Conservation (phyloP, 2,329 filamentous ascomycete genomes). For the Fusarium caatingaense region DNA sequence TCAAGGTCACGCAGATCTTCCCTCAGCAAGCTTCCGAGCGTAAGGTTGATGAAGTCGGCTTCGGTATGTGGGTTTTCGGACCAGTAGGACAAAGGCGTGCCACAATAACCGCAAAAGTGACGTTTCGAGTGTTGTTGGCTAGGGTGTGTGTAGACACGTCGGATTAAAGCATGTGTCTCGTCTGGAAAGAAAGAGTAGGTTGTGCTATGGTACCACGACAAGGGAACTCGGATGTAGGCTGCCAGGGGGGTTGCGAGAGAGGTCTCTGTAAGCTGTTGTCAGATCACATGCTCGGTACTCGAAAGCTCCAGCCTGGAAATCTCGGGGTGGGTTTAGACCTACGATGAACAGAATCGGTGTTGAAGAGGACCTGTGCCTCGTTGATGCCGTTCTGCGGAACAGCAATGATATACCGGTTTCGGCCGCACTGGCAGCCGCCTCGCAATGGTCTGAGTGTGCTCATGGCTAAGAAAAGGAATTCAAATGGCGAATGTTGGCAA, state of each 20-base stretch:
- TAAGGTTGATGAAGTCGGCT: constrained; percentile 82
- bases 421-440: constrained; percentile 86
- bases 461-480: constrained; percentile 52
- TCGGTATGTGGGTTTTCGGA: constrained; percentile 77
- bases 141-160: constrained; percentile 72
- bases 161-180: constrained; percentile 76
- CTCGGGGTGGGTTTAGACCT: constrained; percentile 54
- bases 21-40: constrained; percentile 79
- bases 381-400: constrained; percentile 70
- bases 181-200: constrained; percentile 82
- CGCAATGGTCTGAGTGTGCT: constrained; percentile 67
- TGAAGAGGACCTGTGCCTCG: constrained; percentile 78
- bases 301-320: constrained; percentile 2
- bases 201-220: constrained; percentile 81
- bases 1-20: constrained; percentile 79
- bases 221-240: constrained; percentile 84
- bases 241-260: constrained; percentile 78
- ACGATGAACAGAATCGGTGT: constrained; percentile 77
- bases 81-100: constrained; percentile 87
- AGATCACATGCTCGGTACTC: constrained; percentile 12
- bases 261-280: constrained; percentile 59
- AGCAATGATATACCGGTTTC: constrained; percentile 82
- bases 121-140: constrained; percentile 71
- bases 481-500: background rate
- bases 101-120: constrained; percentile 92